phyloP scores from a whole-genome alignment of 2,329 filamentous ascomycete genomes.

The Metarhizium humberi region DNA sequence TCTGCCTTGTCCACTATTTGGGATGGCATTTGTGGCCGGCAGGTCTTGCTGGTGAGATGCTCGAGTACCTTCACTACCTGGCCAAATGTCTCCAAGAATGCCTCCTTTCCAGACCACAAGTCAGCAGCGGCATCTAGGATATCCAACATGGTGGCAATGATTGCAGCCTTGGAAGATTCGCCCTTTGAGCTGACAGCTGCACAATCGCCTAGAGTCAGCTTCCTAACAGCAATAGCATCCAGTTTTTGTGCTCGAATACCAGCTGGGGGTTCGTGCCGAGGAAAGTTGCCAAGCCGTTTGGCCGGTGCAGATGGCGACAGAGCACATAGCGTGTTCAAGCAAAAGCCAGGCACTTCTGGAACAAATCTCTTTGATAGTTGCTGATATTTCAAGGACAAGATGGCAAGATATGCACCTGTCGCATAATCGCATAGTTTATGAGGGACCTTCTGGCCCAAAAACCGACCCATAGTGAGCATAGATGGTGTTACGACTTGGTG shows the following conservation, averaged over 20 bases:
- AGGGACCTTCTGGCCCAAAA: conserved; percentile 69
- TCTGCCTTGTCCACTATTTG: conserved; percentile 29
- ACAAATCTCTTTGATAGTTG: conserved; percentile 75
- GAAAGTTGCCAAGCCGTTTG: conserved; percentile 46
- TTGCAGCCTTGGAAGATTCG: conserved; percentile 40
- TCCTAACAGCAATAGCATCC: conserved; percentile 33
- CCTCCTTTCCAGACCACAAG: conserved; percentile 62
- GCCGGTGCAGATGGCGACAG: conserved; percentile 48
- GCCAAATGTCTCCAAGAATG: conserved; percentile 71
- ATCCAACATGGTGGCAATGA: conserved; percentile 53
- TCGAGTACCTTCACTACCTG: conserved; percentile 51
- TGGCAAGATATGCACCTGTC: conserved; percentile 69
- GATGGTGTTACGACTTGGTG: conserved; percentile 90
- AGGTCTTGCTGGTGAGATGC: conserved; percentile 48
- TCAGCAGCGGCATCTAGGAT: conserved; percentile 61
- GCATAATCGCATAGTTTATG: conserved; percentile 56
- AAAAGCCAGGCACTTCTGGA: conserved; percentile 79
- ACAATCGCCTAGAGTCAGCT: conserved; percentile 52
- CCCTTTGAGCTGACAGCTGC: conserved; percentile 17
- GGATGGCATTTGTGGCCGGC: conserved; percentile 39
- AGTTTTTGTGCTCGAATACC: conserved; percentile 41
- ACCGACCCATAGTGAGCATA: conserved; percentile 74
- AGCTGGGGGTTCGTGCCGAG: conserved; percentile 45
- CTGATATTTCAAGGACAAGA: conserved; percentile 76
- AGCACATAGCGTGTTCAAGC: conserved; percentile 61